phyloP scores from a whole-genome alignment of 352 stramenopile genomes.

The Globisporangium rhizosaccharum region DNA sequence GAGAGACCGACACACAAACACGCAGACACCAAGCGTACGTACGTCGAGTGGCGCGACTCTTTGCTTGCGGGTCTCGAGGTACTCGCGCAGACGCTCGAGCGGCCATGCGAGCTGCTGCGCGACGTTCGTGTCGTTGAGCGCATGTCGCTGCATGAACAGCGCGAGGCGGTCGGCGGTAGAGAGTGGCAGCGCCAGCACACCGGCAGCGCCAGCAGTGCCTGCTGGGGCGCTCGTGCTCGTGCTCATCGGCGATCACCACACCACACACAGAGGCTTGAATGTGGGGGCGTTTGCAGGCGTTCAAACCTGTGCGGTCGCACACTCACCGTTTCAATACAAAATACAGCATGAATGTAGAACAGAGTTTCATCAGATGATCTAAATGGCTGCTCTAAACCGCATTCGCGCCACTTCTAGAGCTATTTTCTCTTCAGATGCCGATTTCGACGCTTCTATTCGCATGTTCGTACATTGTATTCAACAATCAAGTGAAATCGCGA shows the following conservation, averaged over 20 bases:
- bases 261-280: not conserved
- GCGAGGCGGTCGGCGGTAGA: conserved; percentile 49
- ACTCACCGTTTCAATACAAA: too few relatives aligned
- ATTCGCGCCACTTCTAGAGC: too few relatives aligned
- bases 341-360: too few relatives aligned
- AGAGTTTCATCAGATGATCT: too few relatives aligned
- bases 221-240: conserved; percentile 18
- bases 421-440: too few relatives aligned
- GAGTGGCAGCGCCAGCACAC: conserved; percentile 13
- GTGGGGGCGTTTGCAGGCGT: not conserved
- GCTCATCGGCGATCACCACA: not conserved
- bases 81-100: conserved; percentile 40
- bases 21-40: not conserved
- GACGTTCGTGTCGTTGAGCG: conserved; percentile 33
- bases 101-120: conserved; percentile 50
- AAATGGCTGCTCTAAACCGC: too few relatives aligned
- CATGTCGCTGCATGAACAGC: conserved; percentile 58
- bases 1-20: not conserved
- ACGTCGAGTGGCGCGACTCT: conserved; percentile 23
- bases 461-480: too few relatives aligned
- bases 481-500: too few relatives aligned
- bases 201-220: conserved; percentile 5
- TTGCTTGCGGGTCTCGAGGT: conserved; percentile 41
- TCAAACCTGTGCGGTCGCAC: too few relatives aligned
- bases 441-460: too few relatives aligned